Evolutionary conservation across 2,329 filamentous ascomycete species (phyloP).

Genomic region (Scopulariopsis brevicaulis): DNA sequence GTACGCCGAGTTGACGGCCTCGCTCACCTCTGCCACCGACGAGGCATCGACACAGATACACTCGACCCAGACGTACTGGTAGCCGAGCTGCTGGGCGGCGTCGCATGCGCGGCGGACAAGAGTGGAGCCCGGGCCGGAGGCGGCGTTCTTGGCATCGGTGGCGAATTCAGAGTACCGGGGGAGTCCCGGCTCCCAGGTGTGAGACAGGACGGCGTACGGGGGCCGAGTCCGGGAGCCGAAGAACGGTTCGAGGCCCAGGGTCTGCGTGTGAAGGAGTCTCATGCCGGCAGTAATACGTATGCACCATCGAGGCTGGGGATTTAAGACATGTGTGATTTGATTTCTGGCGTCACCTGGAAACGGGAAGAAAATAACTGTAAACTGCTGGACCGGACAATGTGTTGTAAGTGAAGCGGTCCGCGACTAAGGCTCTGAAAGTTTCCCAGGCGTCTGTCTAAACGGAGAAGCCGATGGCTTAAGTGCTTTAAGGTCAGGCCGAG

Average conservation of each 20-base stretch:
- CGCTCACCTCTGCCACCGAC: slow-evolving; percentile 12
- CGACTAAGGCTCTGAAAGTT: too few relatives aligned
- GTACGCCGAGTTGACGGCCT: slow-evolving; percentile 15
- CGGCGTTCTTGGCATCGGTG: slow-evolving; percentile 1
- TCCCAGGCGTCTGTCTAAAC: too few relatives aligned
- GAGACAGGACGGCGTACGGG: slow-evolving; percentile 15
- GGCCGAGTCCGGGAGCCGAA: slow-evolving; percentile 10
- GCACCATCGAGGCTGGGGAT: not conserved
- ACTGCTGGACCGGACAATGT: not conserved
- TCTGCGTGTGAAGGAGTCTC: slow-evolving; percentile 15
- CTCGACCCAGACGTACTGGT: slow-evolving; percentile 15
- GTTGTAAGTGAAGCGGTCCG: too few relatives aligned
- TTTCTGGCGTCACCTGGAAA: not conserved
- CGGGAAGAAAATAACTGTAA: not conserved
- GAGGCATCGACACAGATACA: slow-evolving; percentile 17
- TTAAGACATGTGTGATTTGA: not conserved
- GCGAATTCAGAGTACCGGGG: slow-evolving; percentile 12
- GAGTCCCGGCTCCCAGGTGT: slow-evolving; percentile 16
- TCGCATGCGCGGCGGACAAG: slow-evolving; percentile 11
- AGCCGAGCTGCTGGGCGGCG: slow-evolving; percentile 10
- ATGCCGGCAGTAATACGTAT: slow-evolving; percentile 7
- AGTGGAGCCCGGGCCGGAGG: slow-evolving; percentile 3
- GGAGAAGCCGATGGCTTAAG: too few relatives aligned
- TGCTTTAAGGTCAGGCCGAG: too few relatives aligned
- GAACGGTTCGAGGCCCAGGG: slow-evolving; percentile 11